phyloP scores from a whole-genome alignment of 192 early-diverging fungal genomes.

The Dimargaris xerosporica region DNA sequence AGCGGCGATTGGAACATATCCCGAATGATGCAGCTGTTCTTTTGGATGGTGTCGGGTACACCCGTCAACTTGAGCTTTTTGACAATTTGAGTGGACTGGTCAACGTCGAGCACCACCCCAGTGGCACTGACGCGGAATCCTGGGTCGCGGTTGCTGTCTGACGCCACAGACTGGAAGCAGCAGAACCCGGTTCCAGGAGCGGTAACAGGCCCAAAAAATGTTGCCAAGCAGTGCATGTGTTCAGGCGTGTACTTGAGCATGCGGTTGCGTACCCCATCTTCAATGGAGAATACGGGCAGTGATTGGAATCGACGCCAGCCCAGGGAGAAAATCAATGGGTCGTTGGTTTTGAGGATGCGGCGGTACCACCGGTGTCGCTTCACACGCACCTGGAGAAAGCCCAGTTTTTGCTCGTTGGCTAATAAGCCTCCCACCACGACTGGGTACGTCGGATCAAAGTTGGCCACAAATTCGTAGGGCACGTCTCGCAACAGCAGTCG shows the following conservation, averaged over 20 bases:
- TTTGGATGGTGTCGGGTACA: slow-evolving; percentile 83
- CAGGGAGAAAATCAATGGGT: slow-evolving; percentile 92
- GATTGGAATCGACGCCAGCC: slow-evolving; percentile 98
- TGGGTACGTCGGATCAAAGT: slow-evolving; percentile 83
- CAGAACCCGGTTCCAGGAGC: slow-evolving; percentile 96
- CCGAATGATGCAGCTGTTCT: slow-evolving; percentile 94
- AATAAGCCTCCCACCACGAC: slow-evolving; percentile 83
- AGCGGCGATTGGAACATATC: slow-evolving; percentile 95
- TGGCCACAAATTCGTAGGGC: slow-evolving; percentile 87
- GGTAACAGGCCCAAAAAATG: slow-evolving; percentile 87
- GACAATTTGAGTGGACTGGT: slow-evolving; percentile 85
- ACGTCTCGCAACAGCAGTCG: slow-evolving; percentile 78
- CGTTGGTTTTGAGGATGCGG: slow-evolving; percentile 92
- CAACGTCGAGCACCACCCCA: slow-evolving; percentile 85
- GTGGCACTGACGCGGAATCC: slow-evolving; percentile 92
- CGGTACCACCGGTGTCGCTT: slow-evolving; percentile 97
- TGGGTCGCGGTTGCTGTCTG: slow-evolving; percentile 14
- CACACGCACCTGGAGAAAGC: slow-evolving; percentile 88
- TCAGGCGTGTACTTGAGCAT: slow-evolving; percentile 99
- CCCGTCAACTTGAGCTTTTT: slow-evolving; percentile 99
- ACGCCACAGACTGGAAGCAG: slow-evolving; percentile 57
- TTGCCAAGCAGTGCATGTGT: slow-evolving; percentile 98
- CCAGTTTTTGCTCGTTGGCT: slow-evolving; percentile 79
- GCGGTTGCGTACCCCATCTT: slow-evolving; percentile 83
- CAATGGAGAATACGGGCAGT: slow-evolving; percentile 83